These are phyloP conservation scores for Macrolepiota fuliginosa DNA, from an alignment of 768 basidiomycete species.

Conservation along the genomic window DNA sequence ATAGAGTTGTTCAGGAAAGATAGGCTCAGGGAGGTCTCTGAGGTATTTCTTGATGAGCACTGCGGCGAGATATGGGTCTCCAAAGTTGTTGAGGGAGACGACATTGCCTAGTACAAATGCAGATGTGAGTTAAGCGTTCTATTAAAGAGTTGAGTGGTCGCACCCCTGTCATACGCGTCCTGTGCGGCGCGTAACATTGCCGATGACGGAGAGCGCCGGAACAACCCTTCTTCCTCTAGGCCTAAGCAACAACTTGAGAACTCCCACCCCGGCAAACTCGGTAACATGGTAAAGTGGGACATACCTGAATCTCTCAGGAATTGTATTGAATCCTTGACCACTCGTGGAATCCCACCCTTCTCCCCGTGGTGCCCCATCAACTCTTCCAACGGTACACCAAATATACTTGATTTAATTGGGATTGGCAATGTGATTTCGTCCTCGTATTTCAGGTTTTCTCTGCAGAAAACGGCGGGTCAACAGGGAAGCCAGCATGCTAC, in stretches of 20 bases:
- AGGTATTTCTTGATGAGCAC: conserved; percentile 86
- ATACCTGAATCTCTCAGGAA: conserved; percentile 63
- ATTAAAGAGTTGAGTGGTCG: neutral
- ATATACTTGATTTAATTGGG: conserved; percentile 58
- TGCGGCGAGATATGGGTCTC: conserved; percentile 78
- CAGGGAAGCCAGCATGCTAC: neutral
- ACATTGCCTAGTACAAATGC: conserved; percentile 55
- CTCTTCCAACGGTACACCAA: conserved; percentile 80
- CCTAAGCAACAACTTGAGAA: conserved; percentile 31
- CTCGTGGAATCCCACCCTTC: conserved; percentile 79
- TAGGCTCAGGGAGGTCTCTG: conserved; percentile 72
- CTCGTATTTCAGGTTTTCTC: conserved; percentile 81
- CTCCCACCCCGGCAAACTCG: neutral
- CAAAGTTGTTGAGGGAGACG: conserved; percentile 73
- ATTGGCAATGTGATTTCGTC: conserved; percentile 64
- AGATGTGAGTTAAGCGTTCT: conserved; percentile 6
- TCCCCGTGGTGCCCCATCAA: conserved; percentile 84
- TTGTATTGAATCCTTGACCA: conserved; percentile 72
- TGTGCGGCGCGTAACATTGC: conserved; percentile 68
- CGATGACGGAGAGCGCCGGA: conserved; percentile 78
- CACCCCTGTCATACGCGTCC: conserved; percentile 84
- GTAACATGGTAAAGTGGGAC: neutral
- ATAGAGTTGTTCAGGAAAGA: conserved; percentile 75
- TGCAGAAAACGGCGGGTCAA: conserved; percentile 23
- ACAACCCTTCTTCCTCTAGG: conserved; percentile 74